Base-by-base conservation (phyloP, 1,139 yeast species). In the Casaregolazyma suthepensis region DNA sequence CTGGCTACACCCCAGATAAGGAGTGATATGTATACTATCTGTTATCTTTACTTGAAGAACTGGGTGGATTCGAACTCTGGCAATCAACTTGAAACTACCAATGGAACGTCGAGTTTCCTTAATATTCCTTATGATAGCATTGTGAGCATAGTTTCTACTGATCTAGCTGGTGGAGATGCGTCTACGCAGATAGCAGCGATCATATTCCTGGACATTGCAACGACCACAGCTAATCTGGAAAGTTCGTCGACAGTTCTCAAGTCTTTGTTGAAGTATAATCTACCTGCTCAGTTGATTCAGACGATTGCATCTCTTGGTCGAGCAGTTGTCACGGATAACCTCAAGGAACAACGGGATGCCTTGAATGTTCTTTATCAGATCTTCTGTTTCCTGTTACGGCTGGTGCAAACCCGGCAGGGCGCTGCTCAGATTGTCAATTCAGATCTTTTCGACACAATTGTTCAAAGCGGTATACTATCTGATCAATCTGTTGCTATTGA, bases 81-180 rank as follows among this genome's bases (percentile, higher is more conserved):
- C 5, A 15, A 35, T 15, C 40, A 5, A 15, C 48, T 60, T 26
- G n/a, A 46, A 22, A 48, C 55, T 7, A 51, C 53, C 26, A 40
- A 52, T 52, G 68, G 67, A 3, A 75, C 77, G 52, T 67, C 71
- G 37, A 70, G 66, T 1, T 66, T 77, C 35, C 71, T 89, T 47
- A 76, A 80, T 51, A 72, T 83, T 7, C 73, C 82, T 17, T 90
- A 85, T 55, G 82, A 79, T 45, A 78, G 79, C 58, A 71, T 88
- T 2, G 73, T 89, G 43, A 85, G 81, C 40, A 76, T 79, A 1
- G 75, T 89, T 37, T 83, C 89, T 63, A 82, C 81, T 57, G 98
- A 93, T 70, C 85, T 94, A 0, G 78, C 88, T 15, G 77, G 82
- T 54, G 90, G 94, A 1, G 95, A 87, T 61, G 94, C 94, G 0